Conservation (phyloP, 108 stramenopile species). For the Nitzschia putrida region DNA sequence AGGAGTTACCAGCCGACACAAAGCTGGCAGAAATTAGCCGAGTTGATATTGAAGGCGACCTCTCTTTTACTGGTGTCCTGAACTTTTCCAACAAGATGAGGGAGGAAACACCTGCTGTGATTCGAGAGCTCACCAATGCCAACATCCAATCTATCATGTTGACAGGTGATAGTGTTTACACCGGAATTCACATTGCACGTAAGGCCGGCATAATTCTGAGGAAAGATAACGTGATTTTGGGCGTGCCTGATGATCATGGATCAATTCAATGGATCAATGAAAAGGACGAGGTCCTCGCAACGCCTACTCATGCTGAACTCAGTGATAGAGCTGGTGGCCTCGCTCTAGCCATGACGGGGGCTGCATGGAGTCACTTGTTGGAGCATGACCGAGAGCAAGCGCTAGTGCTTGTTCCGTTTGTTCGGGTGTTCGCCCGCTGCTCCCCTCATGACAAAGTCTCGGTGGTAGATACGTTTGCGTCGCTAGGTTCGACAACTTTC, state of each 20-base stretch:
- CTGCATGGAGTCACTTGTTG: constrained; percentile 49
- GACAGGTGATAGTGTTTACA: constrained; percentile 64
- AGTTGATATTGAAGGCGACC: constrained; percentile 48
- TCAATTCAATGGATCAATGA: constrained; percentile 44
- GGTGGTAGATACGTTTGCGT: constrained; percentile 54
- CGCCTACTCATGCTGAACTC: not conserved
- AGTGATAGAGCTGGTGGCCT: not conserved
- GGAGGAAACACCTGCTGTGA: constrained; percentile 54
- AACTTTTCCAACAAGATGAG: constrained; percentile 62
- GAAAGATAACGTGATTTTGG: constrained; percentile 36
- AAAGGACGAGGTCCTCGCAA: constrained; percentile 10
- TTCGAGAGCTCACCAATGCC: constrained; percentile 47
- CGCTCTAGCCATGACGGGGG: constrained; percentile 58
- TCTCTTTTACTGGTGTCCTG: constrained; percentile 52
- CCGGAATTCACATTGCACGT: constrained; percentile 59
- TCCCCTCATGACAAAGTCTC: constrained; percentile 65
- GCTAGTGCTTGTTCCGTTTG: constrained; percentile 26
- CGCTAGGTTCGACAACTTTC: constrained; percentile 51
- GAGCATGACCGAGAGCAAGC: constrained; percentile 39
- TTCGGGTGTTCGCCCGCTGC: constrained; percentile 61
- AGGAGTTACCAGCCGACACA: constrained; percentile 25
- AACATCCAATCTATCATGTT: constrained; percentile 55
- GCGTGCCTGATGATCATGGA: constrained; percentile 11
- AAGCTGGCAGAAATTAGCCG: constrained; percentile 37
- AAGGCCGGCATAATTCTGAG: constrained; percentile 53